Evolutionary conservation across 2,329 filamentous ascomycete species (phyloP).

Genomic region (Fusarium subtropicale): DNA sequence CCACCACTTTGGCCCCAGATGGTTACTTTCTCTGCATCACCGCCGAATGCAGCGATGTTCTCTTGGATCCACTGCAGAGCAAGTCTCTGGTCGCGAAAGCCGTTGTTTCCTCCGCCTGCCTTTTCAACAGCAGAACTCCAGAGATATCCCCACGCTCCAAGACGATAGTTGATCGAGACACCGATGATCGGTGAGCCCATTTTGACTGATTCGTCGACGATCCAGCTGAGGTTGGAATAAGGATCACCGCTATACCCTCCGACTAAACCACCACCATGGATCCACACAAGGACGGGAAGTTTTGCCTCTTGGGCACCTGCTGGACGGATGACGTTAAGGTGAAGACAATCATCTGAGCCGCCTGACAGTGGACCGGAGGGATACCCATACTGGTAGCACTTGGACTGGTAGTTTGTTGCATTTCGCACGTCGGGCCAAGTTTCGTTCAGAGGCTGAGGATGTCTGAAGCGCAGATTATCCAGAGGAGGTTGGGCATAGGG

Average conservation of each 20-base stretch:
- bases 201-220: conserved; percentile 33
- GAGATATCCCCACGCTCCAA: conserved; percentile 31
- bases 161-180: conserved; percentile 37
- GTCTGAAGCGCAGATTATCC: conserved; percentile 27
- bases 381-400: conserved; percentile 31
- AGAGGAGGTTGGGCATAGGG: conserved; percentile 34
- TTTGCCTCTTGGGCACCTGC: background rate
- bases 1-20: conserved; percentile 39
- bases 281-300: conserved; percentile 32
- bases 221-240: conserved; percentile 7
- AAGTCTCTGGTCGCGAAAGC: conserved; percentile 34
- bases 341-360: conserved; percentile 32
- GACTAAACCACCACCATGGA: conserved; percentile 33
- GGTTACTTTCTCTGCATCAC: conserved; percentile 23
- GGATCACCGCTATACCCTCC: conserved; percentile 21
- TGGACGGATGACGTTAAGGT: conserved; percentile 29
- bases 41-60: conserved; percentile 30
- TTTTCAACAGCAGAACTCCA: conserved; percentile 21
- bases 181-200: conserved; percentile 25
- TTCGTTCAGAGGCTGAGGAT: conserved; percentile 24
- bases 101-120: conserved; percentile 22
- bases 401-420: conserved; percentile 29
- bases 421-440: conserved; percentile 26
- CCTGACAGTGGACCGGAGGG: conserved; percentile 13
- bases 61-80: conserved; percentile 31